These are phyloP conservation scores for Microbotryum intermedium DNA, from an alignment of 1,284 basidiomycete genomes.

Conservation along the genomic window DNA sequence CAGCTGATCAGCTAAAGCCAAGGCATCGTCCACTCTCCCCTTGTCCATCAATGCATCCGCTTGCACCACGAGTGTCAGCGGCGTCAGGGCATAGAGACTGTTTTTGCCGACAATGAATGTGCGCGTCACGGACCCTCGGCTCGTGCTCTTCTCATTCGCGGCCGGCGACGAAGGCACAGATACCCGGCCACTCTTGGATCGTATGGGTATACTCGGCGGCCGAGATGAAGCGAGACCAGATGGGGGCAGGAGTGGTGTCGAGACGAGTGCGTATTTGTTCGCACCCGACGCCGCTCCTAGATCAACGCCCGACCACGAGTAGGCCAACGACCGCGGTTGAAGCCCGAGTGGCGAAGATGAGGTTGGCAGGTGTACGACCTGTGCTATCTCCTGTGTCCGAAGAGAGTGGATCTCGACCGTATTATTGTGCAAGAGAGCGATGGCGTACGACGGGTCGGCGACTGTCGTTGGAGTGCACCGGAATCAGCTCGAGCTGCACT, in stretches of 20 bases:
- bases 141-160: constrained; percentile 26
- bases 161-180: not conserved
- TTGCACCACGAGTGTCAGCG: constrained; percentile 62
- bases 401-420: constrained; percentile 73
- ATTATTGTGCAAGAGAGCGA: constrained; percentile 64
- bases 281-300: constrained; percentile 15
- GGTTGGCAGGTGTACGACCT: constrained; percentile 54
- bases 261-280: constrained; percentile 14
- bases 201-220: constrained; percentile 25
- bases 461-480: constrained; percentile 44
- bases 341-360: constrained; percentile 37
- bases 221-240: constrained; percentile 35
- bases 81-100: constrained; percentile 58
- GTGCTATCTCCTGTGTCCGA: constrained; percentile 62
- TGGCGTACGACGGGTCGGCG: constrained; percentile 69
- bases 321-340: constrained; percentile 35
- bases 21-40: constrained; percentile 57
- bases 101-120: constrained; percentile 54
- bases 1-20: constrained; percentile 53
- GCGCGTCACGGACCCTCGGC: constrained; percentile 38
- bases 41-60: constrained; percentile 58
- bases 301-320: constrained; percentile 6
- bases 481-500: not conserved
- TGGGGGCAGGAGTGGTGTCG: constrained; percentile 38
- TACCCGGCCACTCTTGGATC: not conserved